Evolutionary conservation across 345 rosid genomes (phyloP).

Genomic region (Barbarea vulgaris): DNA sequence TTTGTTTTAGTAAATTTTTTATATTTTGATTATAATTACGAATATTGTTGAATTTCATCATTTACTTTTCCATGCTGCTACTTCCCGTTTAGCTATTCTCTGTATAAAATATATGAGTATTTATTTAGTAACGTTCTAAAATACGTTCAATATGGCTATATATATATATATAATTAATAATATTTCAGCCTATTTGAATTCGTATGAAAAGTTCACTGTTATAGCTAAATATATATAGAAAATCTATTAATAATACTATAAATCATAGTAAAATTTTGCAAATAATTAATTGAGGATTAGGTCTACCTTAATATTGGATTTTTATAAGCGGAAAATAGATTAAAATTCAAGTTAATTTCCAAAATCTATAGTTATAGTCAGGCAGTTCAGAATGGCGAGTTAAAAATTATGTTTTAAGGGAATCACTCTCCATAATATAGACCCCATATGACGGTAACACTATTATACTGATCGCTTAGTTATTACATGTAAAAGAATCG

Average conservation of each 20-base stretch:
- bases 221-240: background rate
- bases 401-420: background rate
- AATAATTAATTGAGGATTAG: background rate
- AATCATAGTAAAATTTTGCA: constrained; percentile 2
- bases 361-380: background rate
- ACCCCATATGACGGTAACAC: background rate
- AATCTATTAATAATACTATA: background rate
- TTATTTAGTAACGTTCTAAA: background rate
- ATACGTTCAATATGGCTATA: background rate
- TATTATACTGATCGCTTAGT: background rate
- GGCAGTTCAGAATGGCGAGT: background rate
- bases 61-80: background rate
- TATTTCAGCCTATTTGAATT: background rate
- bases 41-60: background rate
- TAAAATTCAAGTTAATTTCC: background rate
- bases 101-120: background rate
- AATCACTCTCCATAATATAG: background rate
- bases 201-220: background rate
- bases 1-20: background rate
- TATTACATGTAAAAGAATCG: background rate
- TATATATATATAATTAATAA: background rate
- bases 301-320: background rate
- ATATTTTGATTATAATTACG: background rate
- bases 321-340: background rate
- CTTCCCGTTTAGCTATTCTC: background rate